A percentile compares a stretch with the other conserved stretches of the same genome.
These are phyloP conservation scores for Lactarius tabidus DNA, from an alignment of 768 basidiomycete species.

Conservation along the genomic window DNA sequence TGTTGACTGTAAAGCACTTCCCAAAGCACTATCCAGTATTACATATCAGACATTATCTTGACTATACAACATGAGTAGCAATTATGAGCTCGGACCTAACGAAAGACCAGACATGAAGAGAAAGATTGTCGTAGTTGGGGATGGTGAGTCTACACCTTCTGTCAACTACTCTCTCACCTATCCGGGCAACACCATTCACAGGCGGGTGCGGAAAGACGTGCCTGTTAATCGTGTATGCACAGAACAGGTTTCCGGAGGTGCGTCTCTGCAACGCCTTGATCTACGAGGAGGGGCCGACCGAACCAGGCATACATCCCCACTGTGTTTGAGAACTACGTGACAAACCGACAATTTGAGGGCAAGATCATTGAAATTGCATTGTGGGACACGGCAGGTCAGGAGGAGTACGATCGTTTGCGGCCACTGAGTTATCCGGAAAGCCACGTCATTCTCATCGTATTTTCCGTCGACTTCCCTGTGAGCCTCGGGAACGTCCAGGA, in stretches of 20 bases:
- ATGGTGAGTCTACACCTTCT: slow-evolving; percentile 50
- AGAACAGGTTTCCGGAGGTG: slow-evolving; percentile 95
- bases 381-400: slow-evolving; percentile 97
- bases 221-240: slow-evolving; percentile 92
- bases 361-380: slow-evolving; percentile 93
- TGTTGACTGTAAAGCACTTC: not conserved
- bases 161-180: slow-evolving; percentile 31
- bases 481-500: slow-evolving; percentile 88
- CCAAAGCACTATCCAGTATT: not conserved
- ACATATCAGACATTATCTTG: slow-evolving; percentile 13
- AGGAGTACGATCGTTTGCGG: slow-evolving; percentile 89
- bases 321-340: slow-evolving; percentile 93
- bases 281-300: slow-evolving; percentile 23
- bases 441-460: slow-evolving; percentile 90
- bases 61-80: slow-evolving; percentile 22
- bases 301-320: slow-evolving; percentile 85
- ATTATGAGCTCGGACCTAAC: slow-evolving; percentile 14
- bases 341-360: slow-evolving; percentile 78
- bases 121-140: slow-evolving; percentile 86
- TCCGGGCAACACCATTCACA: slow-evolving; percentile 28
- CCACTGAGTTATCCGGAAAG: slow-evolving; percentile 86
- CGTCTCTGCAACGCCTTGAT: slow-evolving; percentile 29
- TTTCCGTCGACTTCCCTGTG: slow-evolving; percentile 89
- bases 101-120: slow-evolving; percentile 72
- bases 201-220: slow-evolving; percentile 93